Base-by-base conservation (phyloP, 306 rosid genomes). In the Purshia tridentata region DNA sequence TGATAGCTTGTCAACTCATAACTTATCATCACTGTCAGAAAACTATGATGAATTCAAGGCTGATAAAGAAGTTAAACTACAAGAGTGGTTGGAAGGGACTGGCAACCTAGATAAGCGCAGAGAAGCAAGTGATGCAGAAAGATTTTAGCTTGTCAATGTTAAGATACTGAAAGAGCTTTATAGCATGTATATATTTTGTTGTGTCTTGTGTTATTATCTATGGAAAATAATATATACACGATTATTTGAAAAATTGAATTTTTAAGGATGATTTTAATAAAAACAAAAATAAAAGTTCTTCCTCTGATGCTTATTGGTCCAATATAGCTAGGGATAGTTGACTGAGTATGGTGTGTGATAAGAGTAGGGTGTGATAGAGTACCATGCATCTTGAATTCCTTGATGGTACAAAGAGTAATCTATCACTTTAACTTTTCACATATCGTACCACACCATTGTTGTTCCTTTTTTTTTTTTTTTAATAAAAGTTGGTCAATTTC, bases 1-100 rank as follows among this genome's bases (percentile, higher is more conserved):
- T 45, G 67, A 49, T 13, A 69, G 78, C 78, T 84, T 73, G 18
- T 57, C 69, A 1, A 56, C 82, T 58, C 54, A 53, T 20, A 76
- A 82, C 50, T 67, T 86, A 56, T 49, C 79, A 47, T 75, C 81
- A 2, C 48, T 69, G 65, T 76, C 88, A 35, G 92, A 91, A 53
- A 83, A 84, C 62, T 88, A 41, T 23, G 91, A 82, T 19, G 89
- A 89, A 56, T 94, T 88, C 89, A 89, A 83, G 85, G 91, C 96
- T 41, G 83, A 73, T 75, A 88, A 78, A 81, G 98, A 89, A 89
- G 90, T 87, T 56, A 84, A 91, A 77, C 83, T 91, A 63, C 82
- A 88, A 83, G 87, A 88, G 74, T 94, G 98, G 97, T 84, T 89
- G 60, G 90, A 79, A 72, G 91, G 84, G 83, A 65, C 82, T 40